phyloP scores from a whole-genome alignment of 306 rosid species.

The Quercus engelmannii region DNA sequence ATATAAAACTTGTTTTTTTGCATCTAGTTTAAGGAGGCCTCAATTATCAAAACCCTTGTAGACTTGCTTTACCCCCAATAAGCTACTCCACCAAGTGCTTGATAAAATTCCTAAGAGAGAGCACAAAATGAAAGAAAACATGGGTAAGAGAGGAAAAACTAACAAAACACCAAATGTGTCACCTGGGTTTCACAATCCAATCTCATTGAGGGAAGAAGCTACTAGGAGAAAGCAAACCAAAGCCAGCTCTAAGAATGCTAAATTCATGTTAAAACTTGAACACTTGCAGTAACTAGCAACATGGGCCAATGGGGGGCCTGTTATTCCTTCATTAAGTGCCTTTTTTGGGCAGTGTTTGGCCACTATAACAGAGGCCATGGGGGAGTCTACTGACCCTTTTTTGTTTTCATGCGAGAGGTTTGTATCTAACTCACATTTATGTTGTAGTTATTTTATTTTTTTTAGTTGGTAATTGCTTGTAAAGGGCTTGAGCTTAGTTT shows the following conservation, averaged over 20 bases:
- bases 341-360: constrained; percentile 63
- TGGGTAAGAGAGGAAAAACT: constrained; percentile 45
- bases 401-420: constrained; percentile 68
- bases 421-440: background rate
- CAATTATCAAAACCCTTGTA: no score
- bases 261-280: constrained; percentile 42
- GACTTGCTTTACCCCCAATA: no score
- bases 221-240: constrained; percentile 49
- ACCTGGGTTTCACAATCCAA: constrained; percentile 10
- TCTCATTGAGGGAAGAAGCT: constrained; percentile 73
- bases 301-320: constrained; percentile 49
- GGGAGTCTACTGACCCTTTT: constrained; percentile 44
- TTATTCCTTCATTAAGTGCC: constrained; percentile 58
- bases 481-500: background rate
- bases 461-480: background rate
- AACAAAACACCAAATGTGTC: constrained; percentile 1
- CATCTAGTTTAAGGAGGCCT: no score
- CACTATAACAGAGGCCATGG: constrained; percentile 41
- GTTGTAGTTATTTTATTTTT: background rate
- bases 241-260: constrained; percentile 30
- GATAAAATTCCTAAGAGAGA: no score
- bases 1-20: no score
- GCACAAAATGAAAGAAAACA: background rate
- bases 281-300: constrained; percentile 57
- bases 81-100: no score